Base-by-base conservation (phyloP, 192 early-diverging fungal species). In the Backusella parvicylindrica region DNA sequence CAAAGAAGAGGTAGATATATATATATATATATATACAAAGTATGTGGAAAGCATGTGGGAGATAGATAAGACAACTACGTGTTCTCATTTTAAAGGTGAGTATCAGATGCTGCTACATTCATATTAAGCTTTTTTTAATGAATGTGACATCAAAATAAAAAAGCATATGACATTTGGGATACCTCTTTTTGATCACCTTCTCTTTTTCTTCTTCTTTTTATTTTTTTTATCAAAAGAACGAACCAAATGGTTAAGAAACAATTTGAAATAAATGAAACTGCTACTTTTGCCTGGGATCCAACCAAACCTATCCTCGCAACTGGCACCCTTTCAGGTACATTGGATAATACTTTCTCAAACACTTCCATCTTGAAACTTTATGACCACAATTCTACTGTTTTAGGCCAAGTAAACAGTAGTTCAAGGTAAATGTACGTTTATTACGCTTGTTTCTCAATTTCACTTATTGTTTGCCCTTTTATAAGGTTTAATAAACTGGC, bases 311-410 rank as follows among this genome's bases (percentile, higher is more conserved):
- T 88, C 33, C 84, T 99, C 64, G 98, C 96, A 4, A 86, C 90
- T 6, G 96, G 96, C 56, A 97, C 98, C 8, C 94, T 96, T 18
- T 94, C 98, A 6, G 98, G 98, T 6, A 95, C 98, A 23, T 87
- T 99, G 71, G 98, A 99, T 85, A 95, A 94, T 36, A 91, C 92
- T 11, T 98, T 98, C 78, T 93, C 91, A 64, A 95, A 91, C 70
- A 87, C 89, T 8, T 91, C 97, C 6, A 87, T 91, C 76, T 88
- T 99, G 41, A 97, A 97, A 82, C 82, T 99, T 53, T 96, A 95
- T 81, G 84, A 90, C 30, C 68, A 79, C 47, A 79, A 83, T 18
- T 76, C 78, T 2, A 66, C 76, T 47, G 30, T 69, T 30, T 64
- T 82, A 1, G 84, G 84, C 21, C 38, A 81, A 35, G 84, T 93